Conservation (phyloP, 1,284 basidiomycete species). For the Cryptococcus neoformans region DNA sequence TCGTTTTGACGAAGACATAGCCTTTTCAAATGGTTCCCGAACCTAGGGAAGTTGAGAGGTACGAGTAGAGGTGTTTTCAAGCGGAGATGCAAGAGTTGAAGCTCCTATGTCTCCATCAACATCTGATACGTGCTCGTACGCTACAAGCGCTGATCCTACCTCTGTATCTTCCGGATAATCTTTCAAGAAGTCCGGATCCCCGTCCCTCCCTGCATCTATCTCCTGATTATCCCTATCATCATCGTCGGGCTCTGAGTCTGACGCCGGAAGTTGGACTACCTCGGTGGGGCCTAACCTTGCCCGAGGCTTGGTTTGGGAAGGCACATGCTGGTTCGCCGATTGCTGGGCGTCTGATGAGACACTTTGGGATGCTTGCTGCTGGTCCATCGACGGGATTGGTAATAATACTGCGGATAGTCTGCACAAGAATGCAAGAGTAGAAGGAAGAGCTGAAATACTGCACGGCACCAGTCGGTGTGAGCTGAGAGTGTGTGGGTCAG, state of each 20-base stretch:
- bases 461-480: no score
- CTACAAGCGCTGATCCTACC: slow-evolving; percentile 49
- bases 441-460: not conserved
- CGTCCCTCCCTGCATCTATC: slow-evolving; percentile 23
- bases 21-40: slow-evolving; percentile 64
- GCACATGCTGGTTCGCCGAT: not conserved
- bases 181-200: slow-evolving; percentile 52
- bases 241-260: slow-evolving; percentile 17
- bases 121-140: not conserved
- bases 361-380: not conserved
- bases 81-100: slow-evolving; percentile 84
- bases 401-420: not conserved
- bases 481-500: no score
- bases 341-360: not conserved
- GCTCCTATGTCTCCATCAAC: slow-evolving; percentile 57
- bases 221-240: slow-evolving; percentile 14
- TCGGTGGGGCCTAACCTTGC: slow-evolving; percentile 38
- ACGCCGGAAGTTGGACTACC: slow-evolving; percentile 29
- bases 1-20: slow-evolving; percentile 87
- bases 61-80: slow-evolving; percentile 61
- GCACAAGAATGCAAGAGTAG: not conserved
- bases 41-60: slow-evolving; percentile 61
- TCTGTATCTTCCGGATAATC: slow-evolving; percentile 62
- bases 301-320: slow-evolving; percentile 21
- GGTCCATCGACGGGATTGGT: not conserved